A percentile compares a stretch with the other conserved stretches of the same genome.
These are phyloP conservation scores for Chenopodium quinoa DNA, from an alignment of 148 eudicot genomes.

Conservation along the genomic window DNA sequence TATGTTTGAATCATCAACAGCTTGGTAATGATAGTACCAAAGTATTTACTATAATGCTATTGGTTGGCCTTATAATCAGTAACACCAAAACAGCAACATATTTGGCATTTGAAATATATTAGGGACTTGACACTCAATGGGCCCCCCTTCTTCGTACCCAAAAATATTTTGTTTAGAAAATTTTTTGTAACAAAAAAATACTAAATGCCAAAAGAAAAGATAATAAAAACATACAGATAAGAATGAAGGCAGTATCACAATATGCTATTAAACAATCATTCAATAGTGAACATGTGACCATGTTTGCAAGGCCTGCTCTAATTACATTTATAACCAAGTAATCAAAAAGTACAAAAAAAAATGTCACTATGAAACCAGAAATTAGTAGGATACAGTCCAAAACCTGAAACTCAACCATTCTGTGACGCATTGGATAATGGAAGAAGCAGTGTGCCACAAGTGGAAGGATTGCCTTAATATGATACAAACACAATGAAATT, in stretches of 20 bases:
- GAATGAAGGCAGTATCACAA: neutral
- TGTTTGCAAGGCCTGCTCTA: neutral
- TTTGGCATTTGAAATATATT: neutral
- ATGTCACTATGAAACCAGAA: neutral
- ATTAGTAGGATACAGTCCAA: neutral
- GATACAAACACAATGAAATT: neutral
- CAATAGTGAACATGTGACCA: neutral
- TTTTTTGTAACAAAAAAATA: neutral
- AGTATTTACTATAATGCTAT: neutral
- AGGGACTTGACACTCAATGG: no score
- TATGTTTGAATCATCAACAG: neutral
- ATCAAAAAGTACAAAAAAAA: neutral
- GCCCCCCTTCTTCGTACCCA: neutral
- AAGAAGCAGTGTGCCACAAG: constrained; percentile 1
- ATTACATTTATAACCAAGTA: neutral
- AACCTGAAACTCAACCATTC: neutral
- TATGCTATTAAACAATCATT: neutral
- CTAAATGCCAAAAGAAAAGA: neutral
- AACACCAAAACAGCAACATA: neutral
- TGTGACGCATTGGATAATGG: no score
- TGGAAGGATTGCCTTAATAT: neutral
- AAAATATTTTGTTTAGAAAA: neutral
- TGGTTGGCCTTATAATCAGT: neutral
- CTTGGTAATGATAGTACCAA: neutral
- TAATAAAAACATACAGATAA: neutral